These are phyloP conservation scores for Leishmania tarentolae DNA, from an alignment of 208 protist genomes.

Conservation along the genomic window DNA sequence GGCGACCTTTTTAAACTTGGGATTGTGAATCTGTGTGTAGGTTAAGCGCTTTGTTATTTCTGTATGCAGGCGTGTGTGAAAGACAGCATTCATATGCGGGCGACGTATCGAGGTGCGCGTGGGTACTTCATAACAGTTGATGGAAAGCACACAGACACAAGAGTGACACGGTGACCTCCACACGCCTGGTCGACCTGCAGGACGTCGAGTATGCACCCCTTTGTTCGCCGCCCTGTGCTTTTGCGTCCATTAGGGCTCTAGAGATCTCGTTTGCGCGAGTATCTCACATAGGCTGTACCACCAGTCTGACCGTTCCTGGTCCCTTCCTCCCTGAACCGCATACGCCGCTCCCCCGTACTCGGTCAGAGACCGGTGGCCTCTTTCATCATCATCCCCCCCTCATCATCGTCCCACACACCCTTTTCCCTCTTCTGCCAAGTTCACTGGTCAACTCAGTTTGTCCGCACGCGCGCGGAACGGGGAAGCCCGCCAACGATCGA, in stretches of 20 bases:
- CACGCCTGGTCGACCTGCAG: not conserved
- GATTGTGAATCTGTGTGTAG: not conserved
- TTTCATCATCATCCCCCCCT: not conserved
- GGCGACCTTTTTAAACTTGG: not conserved
- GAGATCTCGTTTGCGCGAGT: not conserved
- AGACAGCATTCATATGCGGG: no score
- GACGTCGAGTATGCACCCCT: not conserved
- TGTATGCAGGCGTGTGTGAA: not conserved
- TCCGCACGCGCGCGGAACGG: not conserved
- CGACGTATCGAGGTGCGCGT: no score
- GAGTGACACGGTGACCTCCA: not conserved
- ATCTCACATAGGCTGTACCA: not conserved
- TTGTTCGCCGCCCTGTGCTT: not conserved
- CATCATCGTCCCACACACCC: not conserved
- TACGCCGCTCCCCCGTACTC: not conserved
- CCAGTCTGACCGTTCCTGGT: not conserved
- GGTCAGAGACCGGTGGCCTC: not conserved
- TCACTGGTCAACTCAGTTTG: not conserved
- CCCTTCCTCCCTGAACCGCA: not conserved
- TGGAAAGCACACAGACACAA: not conserved
- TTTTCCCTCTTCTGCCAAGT: not conserved
- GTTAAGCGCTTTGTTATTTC: not conserved
- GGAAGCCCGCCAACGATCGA: no score
- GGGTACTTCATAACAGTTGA: not conserved
- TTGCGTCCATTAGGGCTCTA: not conserved